A percentile compares a stretch with the other conserved stretches of the same genome.
Conservation (phyloP, 768 basidiomycete species). For the Lenzites betulinus region DNA sequence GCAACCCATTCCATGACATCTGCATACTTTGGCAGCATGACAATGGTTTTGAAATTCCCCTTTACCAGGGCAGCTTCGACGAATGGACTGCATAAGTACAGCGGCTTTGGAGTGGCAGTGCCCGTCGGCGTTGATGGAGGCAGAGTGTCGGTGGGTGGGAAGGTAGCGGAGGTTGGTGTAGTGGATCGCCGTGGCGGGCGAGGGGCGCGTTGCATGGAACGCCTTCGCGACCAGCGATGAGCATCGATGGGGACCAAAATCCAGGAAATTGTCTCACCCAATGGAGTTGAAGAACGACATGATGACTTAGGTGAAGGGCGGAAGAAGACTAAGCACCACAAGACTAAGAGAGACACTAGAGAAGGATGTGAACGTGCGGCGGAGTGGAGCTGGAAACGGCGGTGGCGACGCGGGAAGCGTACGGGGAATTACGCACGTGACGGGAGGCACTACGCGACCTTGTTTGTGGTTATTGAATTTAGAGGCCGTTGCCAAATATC, state of each 20-base stretch:
- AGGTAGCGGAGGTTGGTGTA: slow-evolving; percentile 70
- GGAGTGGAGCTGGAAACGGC: slow-evolving; percentile 3
- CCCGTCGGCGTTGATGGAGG: slow-evolving; percentile 46
- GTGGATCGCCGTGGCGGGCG: slow-evolving; percentile 71
- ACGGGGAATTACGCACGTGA: slow-evolving; percentile 18
- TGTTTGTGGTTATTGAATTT: slow-evolving; percentile 28
- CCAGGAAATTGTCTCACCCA: slow-evolving; percentile 50
- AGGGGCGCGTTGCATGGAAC: slow-evolving; percentile 76
- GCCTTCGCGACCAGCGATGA: slow-evolving; percentile 41
- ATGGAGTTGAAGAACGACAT: slow-evolving; percentile 89
- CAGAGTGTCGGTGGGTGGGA: slow-evolving; percentile 44
- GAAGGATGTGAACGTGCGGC: not conserved
- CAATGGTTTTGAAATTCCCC: slow-evolving; percentile 98
- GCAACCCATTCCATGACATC: slow-evolving; percentile 98
- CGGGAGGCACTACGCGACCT: not conserved
- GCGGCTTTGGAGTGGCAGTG: slow-evolving; percentile 54
- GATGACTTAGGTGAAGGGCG: not conserved
- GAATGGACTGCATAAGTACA: slow-evolving; percentile 94
- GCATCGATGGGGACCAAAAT: slow-evolving; percentile 1
- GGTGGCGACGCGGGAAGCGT: slow-evolving; percentile 14
- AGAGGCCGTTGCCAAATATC: slow-evolving; percentile 27
- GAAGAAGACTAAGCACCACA: not conserved
- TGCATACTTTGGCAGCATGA: slow-evolving; percentile 92
- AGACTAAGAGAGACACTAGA: not conserved
- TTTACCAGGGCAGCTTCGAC: slow-evolving; percentile 95